These are phyloP conservation scores for Selaginella moellendorffii DNA, from an alignment of 75 land plant genomes.

Conservation along the genomic window DNA sequence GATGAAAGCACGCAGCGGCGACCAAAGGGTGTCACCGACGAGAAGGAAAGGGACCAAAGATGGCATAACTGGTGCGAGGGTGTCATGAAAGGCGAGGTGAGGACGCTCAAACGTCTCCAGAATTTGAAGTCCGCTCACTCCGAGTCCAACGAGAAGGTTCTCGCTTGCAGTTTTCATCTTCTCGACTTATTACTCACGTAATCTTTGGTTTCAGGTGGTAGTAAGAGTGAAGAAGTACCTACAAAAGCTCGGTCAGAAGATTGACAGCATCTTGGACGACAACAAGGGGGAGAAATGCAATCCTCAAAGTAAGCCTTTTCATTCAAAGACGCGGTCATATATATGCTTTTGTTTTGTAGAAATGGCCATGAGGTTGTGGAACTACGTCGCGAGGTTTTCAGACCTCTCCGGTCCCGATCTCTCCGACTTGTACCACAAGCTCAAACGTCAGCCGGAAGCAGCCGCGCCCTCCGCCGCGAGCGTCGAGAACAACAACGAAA, in stretches of 20 bases:
- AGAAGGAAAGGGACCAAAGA: constrained; percentile 50
- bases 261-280: constrained; percentile 63
- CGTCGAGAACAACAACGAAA: background rate
- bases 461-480: constrained; percentile 36
- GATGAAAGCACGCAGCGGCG: constrained; percentile 31
- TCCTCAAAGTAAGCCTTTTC: constrained; percentile 53
- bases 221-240: constrained; percentile 71
- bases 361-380: constrained; percentile 83
- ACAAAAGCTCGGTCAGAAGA: constrained; percentile 68
- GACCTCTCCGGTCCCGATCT: constrained; percentile 75
- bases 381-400: constrained; percentile 86
- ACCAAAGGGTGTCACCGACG: constrained; percentile 31
- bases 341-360: constrained; percentile 19
- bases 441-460: constrained; percentile 38
- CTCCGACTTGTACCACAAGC: constrained; percentile 68
- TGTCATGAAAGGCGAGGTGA: constrained; percentile 59
- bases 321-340: background rate
- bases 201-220: constrained; percentile 50
- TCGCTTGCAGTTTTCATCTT: no score
- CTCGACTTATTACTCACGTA: no score
- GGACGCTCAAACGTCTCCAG: constrained; percentile 63
- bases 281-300: constrained; percentile 40
- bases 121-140: constrained; percentile 67
- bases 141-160: constrained; percentile 88
- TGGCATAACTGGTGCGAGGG: constrained; percentile 97